Conservation (phyloP, 345 rosid species). For the Aurinia saxatilis region DNA sequence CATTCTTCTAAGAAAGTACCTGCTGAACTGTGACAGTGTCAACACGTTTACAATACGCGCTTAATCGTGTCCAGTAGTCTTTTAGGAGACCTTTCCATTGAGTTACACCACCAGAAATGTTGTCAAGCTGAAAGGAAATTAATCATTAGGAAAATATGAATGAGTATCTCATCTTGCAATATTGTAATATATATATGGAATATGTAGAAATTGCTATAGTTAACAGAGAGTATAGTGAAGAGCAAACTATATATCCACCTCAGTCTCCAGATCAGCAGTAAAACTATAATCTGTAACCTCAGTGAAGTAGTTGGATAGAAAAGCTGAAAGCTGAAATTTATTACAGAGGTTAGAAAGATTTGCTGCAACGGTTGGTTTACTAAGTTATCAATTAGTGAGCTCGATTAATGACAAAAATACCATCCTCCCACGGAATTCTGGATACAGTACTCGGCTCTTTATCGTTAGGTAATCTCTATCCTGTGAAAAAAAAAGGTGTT, state of each 20-base stretch:
- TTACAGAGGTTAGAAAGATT: constrained; percentile 7
- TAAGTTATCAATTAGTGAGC: background rate
- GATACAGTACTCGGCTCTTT: constrained; percentile 58
- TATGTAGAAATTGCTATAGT: background rate
- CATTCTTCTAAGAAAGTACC: constrained; percentile 33
- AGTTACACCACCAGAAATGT: constrained; percentile 89
- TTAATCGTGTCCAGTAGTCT: constrained; percentile 93
- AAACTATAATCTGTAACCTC: constrained; percentile 96
- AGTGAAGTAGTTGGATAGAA: constrained; percentile 74
- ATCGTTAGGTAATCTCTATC: constrained; percentile 78
- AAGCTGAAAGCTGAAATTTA: constrained; percentile 77
- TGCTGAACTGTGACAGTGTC: constrained; percentile 66
- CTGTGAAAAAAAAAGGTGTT: constrained; percentile 37
- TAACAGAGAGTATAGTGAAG: background rate
- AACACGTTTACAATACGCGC: constrained; percentile 61
- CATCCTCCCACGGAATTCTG: constrained; percentile 99
- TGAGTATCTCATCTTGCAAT: constrained; percentile 4
- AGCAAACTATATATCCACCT: constrained; percentile 38
- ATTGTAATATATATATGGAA: background rate
- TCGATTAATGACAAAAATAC: constrained; percentile 53
- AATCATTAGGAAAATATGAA: background rate
- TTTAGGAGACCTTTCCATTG: constrained; percentile 96
- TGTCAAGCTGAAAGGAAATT: constrained; percentile 68
- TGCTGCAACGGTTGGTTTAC: background rate
- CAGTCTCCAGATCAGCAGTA: constrained; percentile 97